These are phyloP conservation scores for Botrytis squamosa DNA, from an alignment of 2,329 filamentous ascomycete genomes.

Conservation along the genomic window DNA sequence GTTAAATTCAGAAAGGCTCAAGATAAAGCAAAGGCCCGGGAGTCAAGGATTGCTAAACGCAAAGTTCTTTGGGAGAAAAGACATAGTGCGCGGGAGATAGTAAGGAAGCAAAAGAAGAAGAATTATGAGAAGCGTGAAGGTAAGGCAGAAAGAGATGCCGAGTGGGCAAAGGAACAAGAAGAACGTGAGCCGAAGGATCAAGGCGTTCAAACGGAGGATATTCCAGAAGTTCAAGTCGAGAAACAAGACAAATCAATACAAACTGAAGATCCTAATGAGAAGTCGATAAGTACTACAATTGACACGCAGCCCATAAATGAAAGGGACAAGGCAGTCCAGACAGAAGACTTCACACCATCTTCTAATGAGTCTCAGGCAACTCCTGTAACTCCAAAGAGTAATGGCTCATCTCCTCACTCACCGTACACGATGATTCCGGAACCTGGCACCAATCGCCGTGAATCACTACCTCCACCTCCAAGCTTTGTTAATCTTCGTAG, in stretches of 20 bases:
- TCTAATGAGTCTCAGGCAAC: slow-evolving; percentile 28
- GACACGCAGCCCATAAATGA: slow-evolving; percentile 22
- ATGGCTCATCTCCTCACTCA: slow-evolving; percentile 19
- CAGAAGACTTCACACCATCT: slow-evolving; percentile 25
- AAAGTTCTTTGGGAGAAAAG: slow-evolving; percentile 52
- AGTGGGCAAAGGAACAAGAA: slow-evolving; percentile 43
- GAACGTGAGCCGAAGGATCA: slow-evolving; percentile 39
- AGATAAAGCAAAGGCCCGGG: slow-evolving; percentile 34
- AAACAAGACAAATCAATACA: slow-evolving; percentile 33
- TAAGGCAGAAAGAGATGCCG: slow-evolving; percentile 44
- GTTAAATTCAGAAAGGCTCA: slow-evolving; percentile 42
- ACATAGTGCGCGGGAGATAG: slow-evolving; percentile 42
- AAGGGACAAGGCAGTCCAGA: slow-evolving; percentile 33
- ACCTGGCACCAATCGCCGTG: neutral
- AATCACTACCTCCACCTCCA: slow-evolving; percentile 26
- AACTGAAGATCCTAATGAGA: slow-evolving; percentile 28
- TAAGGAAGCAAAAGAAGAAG: slow-evolving; percentile 44
- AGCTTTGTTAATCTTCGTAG: slow-evolving; percentile 17
- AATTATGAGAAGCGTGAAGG: slow-evolving; percentile 43
- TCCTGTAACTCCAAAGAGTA: slow-evolving; percentile 32
- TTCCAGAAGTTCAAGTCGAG: slow-evolving; percentile 20
- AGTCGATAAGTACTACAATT: neutral
- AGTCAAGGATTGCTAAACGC: slow-evolving; percentile 47
- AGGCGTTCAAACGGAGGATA: slow-evolving; percentile 33
- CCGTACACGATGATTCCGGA: neutral